A percentile compares a stretch with the other conserved stretches of the same genome.
phyloP scores from a whole-genome alignment of 768 basidiomycete species.

The Psilocybe sp. region DNA sequence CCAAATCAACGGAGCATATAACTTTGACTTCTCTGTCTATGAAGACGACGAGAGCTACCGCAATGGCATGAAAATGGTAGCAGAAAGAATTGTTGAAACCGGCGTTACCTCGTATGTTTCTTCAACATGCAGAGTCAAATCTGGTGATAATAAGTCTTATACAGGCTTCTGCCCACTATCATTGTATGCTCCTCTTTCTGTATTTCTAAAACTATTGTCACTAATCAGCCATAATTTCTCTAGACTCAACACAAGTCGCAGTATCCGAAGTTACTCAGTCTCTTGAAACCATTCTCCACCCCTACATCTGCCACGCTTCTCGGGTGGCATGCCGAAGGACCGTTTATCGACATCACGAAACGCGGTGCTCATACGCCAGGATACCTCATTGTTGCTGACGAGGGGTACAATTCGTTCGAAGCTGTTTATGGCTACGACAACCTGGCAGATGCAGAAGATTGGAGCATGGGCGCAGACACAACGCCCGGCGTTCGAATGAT shows the following conservation, averaged over 20 bases:
- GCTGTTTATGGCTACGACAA: conserved; percentile 70
- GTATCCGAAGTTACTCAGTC: conserved; percentile 66
- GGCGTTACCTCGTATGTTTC: conserved; percentile 79
- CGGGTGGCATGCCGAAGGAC: conserved; percentile 91
- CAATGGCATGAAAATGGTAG: conserved; percentile 64
- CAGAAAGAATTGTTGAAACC: conserved; percentile 78
- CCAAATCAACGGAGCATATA: conserved; percentile 89
- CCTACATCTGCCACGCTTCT: conserved; percentile 68
- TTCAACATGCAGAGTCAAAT: background rate
- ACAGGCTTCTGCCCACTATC: conserved; percentile 61
- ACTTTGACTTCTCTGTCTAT: conserved; percentile 85
- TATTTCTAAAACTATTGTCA: background rate
- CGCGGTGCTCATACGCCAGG: conserved; percentile 79
- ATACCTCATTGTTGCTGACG: conserved; percentile 58
- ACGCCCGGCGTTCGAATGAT: conserved; percentile 69
- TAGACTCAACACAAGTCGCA: conserved; percentile 79
- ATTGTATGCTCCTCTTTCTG: conserved; percentile 47
- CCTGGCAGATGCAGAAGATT: conserved; percentile 61
- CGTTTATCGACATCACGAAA: conserved; percentile 80
- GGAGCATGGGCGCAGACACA: conserved; percentile 51
- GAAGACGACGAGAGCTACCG: conserved; percentile 66
- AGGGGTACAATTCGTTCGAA: conserved; percentile 69
- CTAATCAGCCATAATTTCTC: background rate
- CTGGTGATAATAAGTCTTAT: background rate
- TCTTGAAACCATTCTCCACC: conserved; percentile 67